Percentiles rank a stretch among this genome's conserved stretches.
phyloP scores from a whole-genome alignment of 352 stramenopile genomes.

The Phytopythium aichiense region DNA sequence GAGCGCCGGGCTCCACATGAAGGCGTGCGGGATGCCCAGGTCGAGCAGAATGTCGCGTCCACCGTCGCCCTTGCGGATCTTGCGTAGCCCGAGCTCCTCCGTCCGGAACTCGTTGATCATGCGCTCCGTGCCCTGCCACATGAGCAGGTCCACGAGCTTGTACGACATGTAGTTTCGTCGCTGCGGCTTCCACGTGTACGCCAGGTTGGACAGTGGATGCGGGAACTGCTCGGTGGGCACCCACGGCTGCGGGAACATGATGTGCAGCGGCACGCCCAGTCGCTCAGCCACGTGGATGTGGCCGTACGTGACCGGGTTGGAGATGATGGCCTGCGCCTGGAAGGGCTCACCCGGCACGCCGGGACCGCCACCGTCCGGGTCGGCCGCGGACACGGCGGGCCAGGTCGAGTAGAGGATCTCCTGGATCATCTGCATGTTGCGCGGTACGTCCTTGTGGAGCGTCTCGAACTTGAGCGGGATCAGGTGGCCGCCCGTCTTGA shows the following conservation, averaged over 20 bases:
- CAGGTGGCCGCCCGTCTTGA: slow-evolving; percentile 74
- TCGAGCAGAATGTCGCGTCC: slow-evolving; percentile 34
- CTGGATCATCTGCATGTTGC: slow-evolving; percentile 87
- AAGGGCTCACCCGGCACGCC: slow-evolving; percentile 51
- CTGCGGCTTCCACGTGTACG: slow-evolving; percentile 54
- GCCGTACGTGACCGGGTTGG: slow-evolving; percentile 89
- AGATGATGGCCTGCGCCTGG: slow-evolving; percentile 90
- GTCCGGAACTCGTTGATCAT: slow-evolving; percentile 59
- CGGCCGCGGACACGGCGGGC: slow-evolving; percentile 67
- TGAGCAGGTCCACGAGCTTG: slow-evolving; percentile 43
- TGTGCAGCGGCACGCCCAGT: slow-evolving; percentile 90
- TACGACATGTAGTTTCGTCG: slow-evolving; percentile 49
- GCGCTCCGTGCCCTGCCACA: slow-evolving; percentile 45
- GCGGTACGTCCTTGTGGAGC: slow-evolving; percentile 55
- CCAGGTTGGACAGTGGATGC: slow-evolving; percentile 81
- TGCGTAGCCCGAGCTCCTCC: slow-evolving; percentile 40
- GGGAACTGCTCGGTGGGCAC: slow-evolving; percentile 81
- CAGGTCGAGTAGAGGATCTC: slow-evolving; percentile 86
- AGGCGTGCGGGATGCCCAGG: slow-evolving; percentile 55
- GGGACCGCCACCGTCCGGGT: slow-evolving; percentile 55
- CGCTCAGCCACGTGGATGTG: slow-evolving; percentile 91
- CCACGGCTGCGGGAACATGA: slow-evolving; percentile 92
- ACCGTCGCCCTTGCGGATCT: slow-evolving; percentile 31
- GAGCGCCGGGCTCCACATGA: slow-evolving; percentile 56
- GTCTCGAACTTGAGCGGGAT: slow-evolving; percentile 63